Base-by-base conservation (phyloP, 345 rosid species). In the Linum trigynum region DNA sequence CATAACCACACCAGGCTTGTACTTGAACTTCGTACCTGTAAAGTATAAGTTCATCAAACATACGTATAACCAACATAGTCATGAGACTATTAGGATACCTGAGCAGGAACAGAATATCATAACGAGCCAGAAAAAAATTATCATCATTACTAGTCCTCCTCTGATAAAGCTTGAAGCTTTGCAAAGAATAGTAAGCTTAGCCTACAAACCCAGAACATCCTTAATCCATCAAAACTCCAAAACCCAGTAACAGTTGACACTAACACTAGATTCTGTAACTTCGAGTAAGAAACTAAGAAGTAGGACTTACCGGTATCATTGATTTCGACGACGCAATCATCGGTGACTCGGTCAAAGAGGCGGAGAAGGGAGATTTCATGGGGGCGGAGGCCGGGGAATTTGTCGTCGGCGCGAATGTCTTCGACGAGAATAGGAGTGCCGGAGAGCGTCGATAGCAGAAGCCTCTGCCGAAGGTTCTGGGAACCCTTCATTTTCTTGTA, bases 291-390 rank as follows among this genome's bases (percentile, higher is more conserved):
- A 23, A 23, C 32, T 23, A 23, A 23, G 53, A 48, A 48, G 14
- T 7, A 9, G 12, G 9, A 9, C 7, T 55, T 73, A 90, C 97
- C 97, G 1, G 97, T 86, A 65, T 86, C 96, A 70, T 90, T 86
- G 61, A 90, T 82, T 65, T 85, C 86, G 32, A 83, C 70, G 65
- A 67, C 51, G 65, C 90, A 81, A 74, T 88, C 96, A 76, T 94
- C 99, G 60, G 74, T 79, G 65, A 90, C 67, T 57, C 61, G 74
- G 61, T 90, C 96, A 55, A 90, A 67, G 63, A 90, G 95, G 74
- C 86, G 95, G 66, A 90, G 80, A 65, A 94, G 82, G 75, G 91
- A 84, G 72, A 90, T 69, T 82, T 94, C 95, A 62, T 90, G 84
- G n/a, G 78, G 86, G 4, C 74, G 89, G 68, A 88, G 96, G 56